phyloP scores from a whole-genome alignment of 306 rosid species.

The Canavalia ensiformis region DNA sequence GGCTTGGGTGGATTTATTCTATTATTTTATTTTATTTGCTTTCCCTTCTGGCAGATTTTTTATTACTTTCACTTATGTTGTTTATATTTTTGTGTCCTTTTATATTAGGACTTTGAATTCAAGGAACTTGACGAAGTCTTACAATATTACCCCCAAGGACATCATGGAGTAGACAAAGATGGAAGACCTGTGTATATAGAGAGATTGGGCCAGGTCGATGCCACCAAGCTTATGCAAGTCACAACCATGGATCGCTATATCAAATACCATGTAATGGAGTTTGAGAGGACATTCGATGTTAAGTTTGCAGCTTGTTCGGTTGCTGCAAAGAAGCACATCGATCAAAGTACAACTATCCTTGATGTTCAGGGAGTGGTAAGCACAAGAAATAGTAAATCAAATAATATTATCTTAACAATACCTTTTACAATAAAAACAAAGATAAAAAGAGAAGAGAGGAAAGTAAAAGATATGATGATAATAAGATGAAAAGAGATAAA shows the following conservation, averaged over 20 bases:
- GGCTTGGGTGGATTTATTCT: not conserved
- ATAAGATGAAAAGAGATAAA: too few relatives aligned
- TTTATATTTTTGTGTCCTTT: not conserved
- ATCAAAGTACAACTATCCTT: conserved; percentile 93
- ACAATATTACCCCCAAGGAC: conserved; percentile 89
- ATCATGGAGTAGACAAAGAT: conserved; percentile 95
- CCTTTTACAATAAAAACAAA: not conserved
- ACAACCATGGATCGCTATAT: conserved; percentile 90
- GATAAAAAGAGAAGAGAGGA: not conserved
- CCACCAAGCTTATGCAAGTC: conserved; percentile 77
- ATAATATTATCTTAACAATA: too few relatives aligned
- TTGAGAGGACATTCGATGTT: conserved; percentile 76
- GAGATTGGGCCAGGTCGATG: conserved; percentile 81
- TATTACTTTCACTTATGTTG: not conserved
- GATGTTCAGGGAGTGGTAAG: conserved; percentile 98
- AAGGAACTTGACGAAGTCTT: conserved; percentile 74
- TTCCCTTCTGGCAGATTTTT: not conserved
- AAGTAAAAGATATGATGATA: too few relatives aligned
- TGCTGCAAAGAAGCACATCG: conserved; percentile 90
- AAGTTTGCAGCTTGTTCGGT: conserved; percentile 96
- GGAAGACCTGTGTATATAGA: conserved; percentile 92
- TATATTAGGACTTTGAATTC: conserved; percentile 82
- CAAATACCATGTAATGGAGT: conserved; percentile 82
- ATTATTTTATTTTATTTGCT: conserved; percentile 6
- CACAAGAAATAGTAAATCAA: conserved; percentile 37